Percentiles rank a stretch among this genome's conserved stretches.
These are phyloP conservation scores for Prunus salicina DNA, from an alignment of 306 rosid species.

Conservation along the genomic window DNA sequence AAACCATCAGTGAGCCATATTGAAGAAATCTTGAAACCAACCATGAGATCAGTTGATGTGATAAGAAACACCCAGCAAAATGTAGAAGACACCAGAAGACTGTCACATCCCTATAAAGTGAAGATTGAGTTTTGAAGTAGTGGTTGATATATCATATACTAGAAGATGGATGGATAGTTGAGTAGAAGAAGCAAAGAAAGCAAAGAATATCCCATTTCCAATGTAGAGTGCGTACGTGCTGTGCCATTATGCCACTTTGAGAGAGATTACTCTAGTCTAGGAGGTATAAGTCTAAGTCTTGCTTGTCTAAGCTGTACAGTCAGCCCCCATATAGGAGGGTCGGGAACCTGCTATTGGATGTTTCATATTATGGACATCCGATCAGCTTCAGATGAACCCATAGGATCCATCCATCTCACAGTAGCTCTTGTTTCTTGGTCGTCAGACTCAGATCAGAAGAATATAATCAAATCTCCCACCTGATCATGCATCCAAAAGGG, in stretches of 20 bases:
- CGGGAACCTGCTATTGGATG: constrained; percentile 21
- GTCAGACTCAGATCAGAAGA: neutral
- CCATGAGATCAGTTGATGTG: neutral
- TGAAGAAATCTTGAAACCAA: neutral
- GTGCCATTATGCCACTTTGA: constrained; percentile 17
- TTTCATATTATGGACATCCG: neutral
- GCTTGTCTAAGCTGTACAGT: constrained; percentile 19
- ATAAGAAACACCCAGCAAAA: neutral
- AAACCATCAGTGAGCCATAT: neutral
- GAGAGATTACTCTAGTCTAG: neutral
- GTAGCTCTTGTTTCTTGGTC: neutral
- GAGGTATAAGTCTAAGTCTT: neutral
- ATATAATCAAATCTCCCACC: neutral
- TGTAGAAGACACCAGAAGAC: neutral
- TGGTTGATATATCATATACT: neutral
- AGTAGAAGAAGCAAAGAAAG: constrained; percentile 4
- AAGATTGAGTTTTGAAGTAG: neutral
- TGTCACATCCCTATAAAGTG: neutral
- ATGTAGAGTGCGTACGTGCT: constrained; percentile 21
- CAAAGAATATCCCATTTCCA: constrained; percentile 6
- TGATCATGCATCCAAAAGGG: neutral
- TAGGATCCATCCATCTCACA: neutral
- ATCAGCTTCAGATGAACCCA: constrained; percentile 2
- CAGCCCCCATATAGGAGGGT: constrained; percentile 25
- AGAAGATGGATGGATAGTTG: neutral